phyloP scores from a whole-genome alignment of 1,284 basidiomycete species.

The Cutaneotrichosporon sp. region DNA sequence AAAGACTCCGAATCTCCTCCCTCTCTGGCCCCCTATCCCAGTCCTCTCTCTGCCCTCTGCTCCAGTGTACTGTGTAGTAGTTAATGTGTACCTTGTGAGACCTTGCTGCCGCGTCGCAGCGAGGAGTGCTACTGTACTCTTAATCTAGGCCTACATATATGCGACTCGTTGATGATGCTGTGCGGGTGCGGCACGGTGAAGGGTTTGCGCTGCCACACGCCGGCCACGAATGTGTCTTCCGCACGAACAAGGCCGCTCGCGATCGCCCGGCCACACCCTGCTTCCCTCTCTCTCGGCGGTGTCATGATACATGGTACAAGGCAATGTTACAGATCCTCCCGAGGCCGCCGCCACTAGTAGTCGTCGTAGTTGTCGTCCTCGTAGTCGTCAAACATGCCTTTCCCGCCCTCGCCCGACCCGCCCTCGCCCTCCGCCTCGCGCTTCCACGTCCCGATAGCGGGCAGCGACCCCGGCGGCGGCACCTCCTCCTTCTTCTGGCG shows the following conservation, averaged over 20 bases:
- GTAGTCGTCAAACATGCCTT: constrained; percentile 49
- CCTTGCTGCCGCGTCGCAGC: neutral
- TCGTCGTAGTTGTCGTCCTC: constrained; percentile 50
- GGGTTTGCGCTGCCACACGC: too few relatives aligned
- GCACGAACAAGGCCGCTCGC: too few relatives aligned
- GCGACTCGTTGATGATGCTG: neutral
- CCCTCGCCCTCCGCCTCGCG: constrained; percentile 58
- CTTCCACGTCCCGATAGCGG: constrained; percentile 55
- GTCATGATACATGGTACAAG: neutral
- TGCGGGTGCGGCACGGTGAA: too few relatives aligned
- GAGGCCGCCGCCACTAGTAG: constrained; percentile 30
- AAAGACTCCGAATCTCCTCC: neutral
- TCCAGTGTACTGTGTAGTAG: constrained; percentile 11
- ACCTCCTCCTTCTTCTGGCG: constrained; percentile 25
- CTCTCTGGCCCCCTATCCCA: too few relatives aligned
- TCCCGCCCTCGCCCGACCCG: constrained; percentile 46
- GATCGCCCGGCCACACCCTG: too few relatives aligned
- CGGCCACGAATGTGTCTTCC: too few relatives aligned
- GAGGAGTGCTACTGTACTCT: constrained; percentile 4
- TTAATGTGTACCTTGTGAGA: constrained; percentile 7
- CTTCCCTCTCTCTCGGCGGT: neutral
- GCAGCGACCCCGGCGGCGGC: constrained; percentile 26
- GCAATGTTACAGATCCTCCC: neutral
- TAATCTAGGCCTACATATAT: constrained; percentile 4
- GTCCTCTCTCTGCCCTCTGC: neutral